Percentiles rank a stretch among this genome's conserved stretches.
phyloP scores from a whole-genome alignment of 2,329 filamentous ascomycete genomes.

The Calycina herbarum region DNA sequence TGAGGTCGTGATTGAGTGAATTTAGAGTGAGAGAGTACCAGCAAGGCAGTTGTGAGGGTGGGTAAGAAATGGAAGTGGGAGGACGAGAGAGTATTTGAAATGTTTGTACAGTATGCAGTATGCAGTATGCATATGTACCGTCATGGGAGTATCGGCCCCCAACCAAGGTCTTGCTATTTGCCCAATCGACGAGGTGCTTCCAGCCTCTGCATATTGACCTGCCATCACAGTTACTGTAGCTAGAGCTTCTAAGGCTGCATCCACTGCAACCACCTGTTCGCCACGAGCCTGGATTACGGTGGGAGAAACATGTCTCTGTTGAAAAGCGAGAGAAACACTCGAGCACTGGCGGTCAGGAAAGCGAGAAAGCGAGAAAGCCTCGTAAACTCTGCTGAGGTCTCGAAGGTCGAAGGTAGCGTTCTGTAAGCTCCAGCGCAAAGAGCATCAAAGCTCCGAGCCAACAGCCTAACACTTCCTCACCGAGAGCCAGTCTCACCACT shows the following conservation, averaged over 20 bases:
- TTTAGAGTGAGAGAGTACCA: not conserved
- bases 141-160: not conserved
- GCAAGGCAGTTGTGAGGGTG: not conserved
- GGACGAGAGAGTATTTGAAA: not conserved
- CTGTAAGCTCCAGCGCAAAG: too few relatives aligned
- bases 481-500: not conserved
- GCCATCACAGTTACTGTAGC: not conserved
- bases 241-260: not conserved
- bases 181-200: constrained; percentile 1
- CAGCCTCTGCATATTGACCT: constrained; percentile 4
- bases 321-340: too few relatives aligned
- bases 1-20: not conserved
- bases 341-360: too few relatives aligned
- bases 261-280: not conserved
- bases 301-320: not conserved
- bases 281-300: not conserved
- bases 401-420: too few relatives aligned
- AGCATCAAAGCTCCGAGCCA: too few relatives aligned
- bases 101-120: constrained; percentile 1
- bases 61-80: not conserved
- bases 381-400: too few relatives aligned
- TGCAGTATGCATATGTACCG: not conserved
- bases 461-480: too few relatives aligned
- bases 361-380: too few relatives aligned
- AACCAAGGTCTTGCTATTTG: not conserved